Percentiles rank a stretch among this genome's conserved stretches.
Evolutionary conservation across 148 eudicot species (phyloP).

Genomic region (Fagopyrum tataricum): DNA sequence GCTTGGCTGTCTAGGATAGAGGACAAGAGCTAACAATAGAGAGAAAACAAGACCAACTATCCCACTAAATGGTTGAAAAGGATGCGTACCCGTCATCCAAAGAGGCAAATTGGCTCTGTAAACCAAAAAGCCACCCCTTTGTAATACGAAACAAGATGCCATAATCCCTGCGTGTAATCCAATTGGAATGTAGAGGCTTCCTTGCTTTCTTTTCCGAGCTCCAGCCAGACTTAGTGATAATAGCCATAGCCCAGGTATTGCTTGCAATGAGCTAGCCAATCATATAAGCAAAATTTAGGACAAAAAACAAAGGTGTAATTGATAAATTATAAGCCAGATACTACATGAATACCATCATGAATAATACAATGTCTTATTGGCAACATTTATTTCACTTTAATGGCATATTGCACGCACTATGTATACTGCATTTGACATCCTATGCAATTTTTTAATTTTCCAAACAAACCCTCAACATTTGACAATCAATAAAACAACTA

Average conservation of each 20-base stretch:
- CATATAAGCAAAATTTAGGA: conserved; percentile 1
- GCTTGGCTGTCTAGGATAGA: conserved; percentile 53
- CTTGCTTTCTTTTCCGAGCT: conserved; percentile 57
- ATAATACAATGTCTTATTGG: too few relatives aligned
- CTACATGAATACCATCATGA: background rate
- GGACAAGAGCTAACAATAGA: conserved; percentile 43
- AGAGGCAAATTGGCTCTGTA: conserved; percentile 37
- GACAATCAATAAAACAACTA: too few relatives aligned
- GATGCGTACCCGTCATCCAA: conserved; percentile 66
- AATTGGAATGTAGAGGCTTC: conserved; percentile 70
- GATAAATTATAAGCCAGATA: background rate
- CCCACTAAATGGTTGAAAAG: conserved; percentile 74
- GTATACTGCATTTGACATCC: too few relatives aligned
- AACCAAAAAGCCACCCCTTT: conserved; percentile 55
- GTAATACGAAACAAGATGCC: conserved; percentile 52
- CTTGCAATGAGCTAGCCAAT: conserved; percentile 50
- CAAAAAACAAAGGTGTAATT: background rate
- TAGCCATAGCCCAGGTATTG: conserved; percentile 82
- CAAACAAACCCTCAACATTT: too few relatives aligned
- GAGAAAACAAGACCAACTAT: conserved; percentile 55
- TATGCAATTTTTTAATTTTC: too few relatives aligned
- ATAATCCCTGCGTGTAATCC: conserved; percentile 82
- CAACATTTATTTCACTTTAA: too few relatives aligned
- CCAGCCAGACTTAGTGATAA: conserved; percentile 66
- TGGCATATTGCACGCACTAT: too few relatives aligned